Evolutionary conservation across 306 rosid species (phyloP).

Genomic region (Heteromeles arbutifolia): DNA sequence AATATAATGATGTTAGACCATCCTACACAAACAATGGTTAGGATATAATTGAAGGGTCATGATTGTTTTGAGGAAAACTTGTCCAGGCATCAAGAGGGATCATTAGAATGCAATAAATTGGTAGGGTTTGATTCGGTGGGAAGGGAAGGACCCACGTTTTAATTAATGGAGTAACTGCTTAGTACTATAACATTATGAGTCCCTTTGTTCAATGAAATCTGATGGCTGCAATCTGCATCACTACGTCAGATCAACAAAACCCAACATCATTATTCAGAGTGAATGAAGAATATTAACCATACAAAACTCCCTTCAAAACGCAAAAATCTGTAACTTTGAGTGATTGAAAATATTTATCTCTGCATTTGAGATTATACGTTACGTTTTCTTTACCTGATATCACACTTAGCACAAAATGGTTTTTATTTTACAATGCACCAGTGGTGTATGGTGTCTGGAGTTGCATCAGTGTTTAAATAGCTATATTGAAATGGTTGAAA

Average conservation of each 20-base stretch:
- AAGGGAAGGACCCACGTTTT: constrained; percentile 7
- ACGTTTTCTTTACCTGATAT: neutral
- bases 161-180: neutral
- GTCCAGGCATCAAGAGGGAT: neutral
- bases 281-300: no score
- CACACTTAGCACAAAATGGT: neutral
- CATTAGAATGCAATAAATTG: neutral
- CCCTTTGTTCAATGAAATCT: neutral
- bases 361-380: no score
- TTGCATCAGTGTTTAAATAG: no score
- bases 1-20: neutral
- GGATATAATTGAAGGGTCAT: neutral
- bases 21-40: neutral
- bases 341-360: no score
- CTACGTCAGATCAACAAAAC: neutral
- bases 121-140: neutral
- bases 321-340: no score
- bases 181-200: neutral
- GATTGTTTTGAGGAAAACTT: neutral
- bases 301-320: neutral
- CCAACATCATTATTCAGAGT: neutral
- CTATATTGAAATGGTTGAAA: no score
- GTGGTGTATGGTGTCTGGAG: no score
- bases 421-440: no score
- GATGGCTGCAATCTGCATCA: neutral